phyloP scores from a whole-genome alignment of 768 basidiomycete genomes.

The Leccinum boreale region DNA sequence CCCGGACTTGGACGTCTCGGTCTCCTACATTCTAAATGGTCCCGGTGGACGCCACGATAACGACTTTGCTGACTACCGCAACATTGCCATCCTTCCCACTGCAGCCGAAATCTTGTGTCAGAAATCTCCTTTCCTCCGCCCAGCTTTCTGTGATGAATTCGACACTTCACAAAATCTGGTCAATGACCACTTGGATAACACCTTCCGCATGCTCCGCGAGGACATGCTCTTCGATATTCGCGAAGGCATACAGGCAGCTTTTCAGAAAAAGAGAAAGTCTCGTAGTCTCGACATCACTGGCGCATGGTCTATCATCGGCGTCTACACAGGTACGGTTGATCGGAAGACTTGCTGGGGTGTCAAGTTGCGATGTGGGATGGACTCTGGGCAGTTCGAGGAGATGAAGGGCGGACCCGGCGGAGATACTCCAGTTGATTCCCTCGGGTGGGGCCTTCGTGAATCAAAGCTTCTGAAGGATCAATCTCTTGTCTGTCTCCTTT shows the following conservation, averaged over 20 bases:
- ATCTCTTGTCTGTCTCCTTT: conserved; percentile 49
- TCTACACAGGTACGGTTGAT: conserved; percentile 31
- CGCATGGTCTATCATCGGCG: conserved; percentile 33
- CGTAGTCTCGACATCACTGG: conserved; percentile 34
- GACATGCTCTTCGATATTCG: conserved; percentile 58
- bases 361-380: conserved; percentile 31
- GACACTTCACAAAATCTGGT: conserved; percentile 29
- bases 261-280: conserved; percentile 34
- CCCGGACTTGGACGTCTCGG: conserved; percentile 8
- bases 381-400: conserved; percentile 35
- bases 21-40: conserved; percentile 15
- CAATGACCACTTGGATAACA: conserved; percentile 55
- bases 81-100: conserved; percentile 61
- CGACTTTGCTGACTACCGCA: conserved; percentile 54
- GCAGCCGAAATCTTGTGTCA: conserved; percentile 50
- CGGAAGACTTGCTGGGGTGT: conserved; percentile 40
- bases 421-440: conserved; percentile 34
- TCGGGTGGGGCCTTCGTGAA: conserved; percentile 30
- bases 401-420: conserved; percentile 5
- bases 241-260: conserved; percentile 46
- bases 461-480: conserved; percentile 47
- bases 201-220: conserved; percentile 62
- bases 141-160: conserved; percentile 24
- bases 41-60: conserved; percentile 73
- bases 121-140: conserved; percentile 48